Percentiles rank a stretch among this genome's conserved stretches.
Conservation (phyloP, 2,329 filamentous ascomycete species). For the Ophiostoma sp. region DNA sequence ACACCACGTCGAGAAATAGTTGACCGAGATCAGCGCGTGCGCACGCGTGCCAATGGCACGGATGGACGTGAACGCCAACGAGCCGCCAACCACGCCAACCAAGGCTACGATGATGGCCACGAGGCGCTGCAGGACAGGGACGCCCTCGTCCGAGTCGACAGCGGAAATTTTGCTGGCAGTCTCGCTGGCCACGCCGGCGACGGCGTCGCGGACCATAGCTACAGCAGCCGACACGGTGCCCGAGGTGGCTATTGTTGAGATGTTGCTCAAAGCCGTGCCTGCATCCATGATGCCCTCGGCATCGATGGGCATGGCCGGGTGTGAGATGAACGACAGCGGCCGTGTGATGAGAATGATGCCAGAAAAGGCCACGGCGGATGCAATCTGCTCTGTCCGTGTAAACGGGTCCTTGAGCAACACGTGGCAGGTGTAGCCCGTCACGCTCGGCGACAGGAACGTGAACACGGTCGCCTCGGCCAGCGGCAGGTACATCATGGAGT, state of each 20-base stretch:
- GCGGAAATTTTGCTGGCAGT: neutral
- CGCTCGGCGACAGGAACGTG: slow-evolving; percentile 75
- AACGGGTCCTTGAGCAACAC: slow-evolving; percentile 71
- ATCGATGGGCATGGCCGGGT: slow-evolving; percentile 13
- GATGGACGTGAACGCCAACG: slow-evolving; percentile 68
- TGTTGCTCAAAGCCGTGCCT: neutral
- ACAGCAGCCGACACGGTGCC: neutral
- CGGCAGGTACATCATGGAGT: slow-evolving; percentile 65
- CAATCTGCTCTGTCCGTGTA: slow-evolving; percentile 69
- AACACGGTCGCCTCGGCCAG: slow-evolving; percentile 85
- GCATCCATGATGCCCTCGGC: neutral
- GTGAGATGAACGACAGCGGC: slow-evolving; percentile 43
- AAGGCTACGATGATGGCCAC: slow-evolving; percentile 46
- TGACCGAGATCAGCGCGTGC: slow-evolving; percentile 78
- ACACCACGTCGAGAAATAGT: slow-evolving; percentile 71
- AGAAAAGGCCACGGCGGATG: slow-evolving; percentile 65
- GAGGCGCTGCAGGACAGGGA: slow-evolving; percentile 25
- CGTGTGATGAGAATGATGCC: slow-evolving; percentile 81
- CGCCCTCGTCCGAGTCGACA: slow-evolving; percentile 14
- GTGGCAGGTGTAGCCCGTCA: slow-evolving; percentile 76
- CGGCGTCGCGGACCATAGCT: neutral
- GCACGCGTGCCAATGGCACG: slow-evolving; percentile 74
- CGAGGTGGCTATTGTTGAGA: neutral
- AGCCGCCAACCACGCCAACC: slow-evolving; percentile 70
- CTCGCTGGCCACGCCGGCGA: neutral